Base-by-base conservation (phyloP, 208 protist genomes). In the Blechomonas ayalai region DNA sequence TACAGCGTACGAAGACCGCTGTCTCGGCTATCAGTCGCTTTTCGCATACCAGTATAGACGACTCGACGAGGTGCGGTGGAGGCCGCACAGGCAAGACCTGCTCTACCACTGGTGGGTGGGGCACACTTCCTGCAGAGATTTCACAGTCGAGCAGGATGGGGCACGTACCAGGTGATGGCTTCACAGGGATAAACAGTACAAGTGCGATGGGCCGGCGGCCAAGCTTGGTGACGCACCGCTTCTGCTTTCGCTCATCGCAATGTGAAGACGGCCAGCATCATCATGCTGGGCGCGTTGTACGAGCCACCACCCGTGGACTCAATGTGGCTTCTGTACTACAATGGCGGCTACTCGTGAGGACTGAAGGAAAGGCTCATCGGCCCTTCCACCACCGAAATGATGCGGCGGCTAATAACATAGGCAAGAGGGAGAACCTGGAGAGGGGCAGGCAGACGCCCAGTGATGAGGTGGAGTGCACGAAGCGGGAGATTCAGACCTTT, bases 21-120 rank as follows among this genome's bases (percentile, higher is more conserved):
- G 90, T 92, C 46, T 83, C 84, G 6, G 40, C 61, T 24, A 84
- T 90, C 34, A 85, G 80, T 47, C 80, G 82, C 42, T 81, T 85
- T 46, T 73, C 65, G 15, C 81, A 73, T 42, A 32, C 54, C 32
- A 65, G 62, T 43, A 47, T 67, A 7, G 48, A 46, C 53, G 48
- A 45, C 22, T 45, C 22, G 38, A 51, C n/a, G 20, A 28, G 28
- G 4, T 34, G 52, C 22, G 27, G 25, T 16, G 41, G n/a, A 15
- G 4, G 36, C 31, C 19, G 23, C 19, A 22, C n/a, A n/a, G n/a
- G n/a, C n/a, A n/a, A n/a, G n/a, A n/a, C n/a, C n/a, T n/a, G n/a
- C n/a, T n/a, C n/a, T n/a, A n/a, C n/a, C n/a, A n/a, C n/a, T n/a
- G n/a, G n/a, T n/a, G n/a, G n/a, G n/a, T n/a, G n/a, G n/a, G n/a